Base-by-base conservation (phyloP, 768 basidiomycete genomes). In the Cystofilobasidium macerans region DNA sequence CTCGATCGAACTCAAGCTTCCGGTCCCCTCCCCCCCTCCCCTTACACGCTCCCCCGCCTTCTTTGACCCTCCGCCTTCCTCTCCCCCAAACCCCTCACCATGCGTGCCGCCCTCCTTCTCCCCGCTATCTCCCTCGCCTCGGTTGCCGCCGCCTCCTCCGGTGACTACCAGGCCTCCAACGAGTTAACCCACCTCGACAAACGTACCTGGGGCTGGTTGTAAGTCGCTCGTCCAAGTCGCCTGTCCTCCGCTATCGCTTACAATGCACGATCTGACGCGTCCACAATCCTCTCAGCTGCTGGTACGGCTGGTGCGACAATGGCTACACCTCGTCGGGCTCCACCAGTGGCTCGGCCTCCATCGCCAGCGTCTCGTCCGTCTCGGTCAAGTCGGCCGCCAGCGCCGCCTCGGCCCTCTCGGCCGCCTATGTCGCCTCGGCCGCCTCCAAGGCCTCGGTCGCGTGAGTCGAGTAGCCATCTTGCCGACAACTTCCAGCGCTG, bases 301-400 rank as follows among this genome's bases (percentile, higher is more conserved):
- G 45, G 45, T 54, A 30, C 51, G 51, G 51, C 51, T 54, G 51
- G 51, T 54, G 51, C 51, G 28, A 54, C n/a, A 7, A 18, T 30
- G n/a, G n/a, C n/a, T n/a, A n/a, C n/a, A n/a, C n/a, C n/a, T n/a
- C n/a, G n/a, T n/a, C n/a, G n/a, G 18, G 12, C 51, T 42, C 42
- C 16, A 8, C 2, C 51, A 14, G 28, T 20, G 51, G 28, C 51
- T n/a, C n/a, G n/a, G n/a, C n/a, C n/a, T n/a, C n/a, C n/a, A n/a
- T n/a, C n/a, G n/a, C n/a, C n/a, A n/a, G n/a, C n/a, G n/a, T n/a
- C n/a, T n/a, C 51, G 28, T 54, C 51, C 13, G 51, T 54, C 51
- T 28, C 51, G 26, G 28, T 5, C n/a, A n/a, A n/a, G n/a, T n/a
- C n/a, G n/a, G n/a, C n/a, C n/a, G n/a, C n/a, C n/a, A n/a, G n/a